These are phyloP conservation scores for Parsonsia alboflavescens DNA, from an alignment of 257 asterid species.

Conservation along the genomic window DNA sequence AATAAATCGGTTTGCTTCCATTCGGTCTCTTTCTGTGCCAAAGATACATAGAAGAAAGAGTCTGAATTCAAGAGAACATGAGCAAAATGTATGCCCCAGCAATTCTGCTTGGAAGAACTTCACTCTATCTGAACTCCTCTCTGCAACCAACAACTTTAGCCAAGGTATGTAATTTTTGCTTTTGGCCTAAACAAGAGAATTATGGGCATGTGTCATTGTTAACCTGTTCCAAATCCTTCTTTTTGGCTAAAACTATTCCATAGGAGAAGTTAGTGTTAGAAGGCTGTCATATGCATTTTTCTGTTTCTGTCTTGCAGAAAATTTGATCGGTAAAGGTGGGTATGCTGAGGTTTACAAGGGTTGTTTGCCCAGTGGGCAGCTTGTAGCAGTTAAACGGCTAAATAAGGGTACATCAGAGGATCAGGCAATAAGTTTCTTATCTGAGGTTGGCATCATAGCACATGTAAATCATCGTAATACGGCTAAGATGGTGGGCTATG, in stretches of 20 bases:
- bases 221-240: background rate
- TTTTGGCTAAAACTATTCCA: background rate
- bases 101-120: constrained; percentile 51
- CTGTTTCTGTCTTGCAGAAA: constrained; percentile 31
- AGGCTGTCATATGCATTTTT: background rate
- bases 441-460: constrained; percentile 68
- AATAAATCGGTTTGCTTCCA: constrained; percentile 29
- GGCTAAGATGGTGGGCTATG: constrained; percentile 70
- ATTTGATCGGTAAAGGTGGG: constrained; percentile 66
- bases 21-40: constrained; percentile 35
- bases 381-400: constrained; percentile 55
- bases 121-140: constrained; percentile 37
- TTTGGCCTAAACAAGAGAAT: background rate
- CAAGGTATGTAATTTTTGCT: constrained; percentile 28
- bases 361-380: constrained; percentile 45
- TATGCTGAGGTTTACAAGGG: constrained; percentile 71
- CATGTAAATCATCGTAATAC: constrained; percentile 69
- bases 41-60: constrained; percentile 34
- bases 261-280: background rate
- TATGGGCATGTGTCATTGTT: background rate
- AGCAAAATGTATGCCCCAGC: constrained; percentile 12
- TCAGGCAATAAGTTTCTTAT: constrained; percentile 33
- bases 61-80: constrained; percentile 25
- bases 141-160: constrained; percentile 58
- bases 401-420: constrained; percentile 47